Base-by-base conservation (phyloP, 257 asterid species). In the Solanum corneliomulleri region DNA sequence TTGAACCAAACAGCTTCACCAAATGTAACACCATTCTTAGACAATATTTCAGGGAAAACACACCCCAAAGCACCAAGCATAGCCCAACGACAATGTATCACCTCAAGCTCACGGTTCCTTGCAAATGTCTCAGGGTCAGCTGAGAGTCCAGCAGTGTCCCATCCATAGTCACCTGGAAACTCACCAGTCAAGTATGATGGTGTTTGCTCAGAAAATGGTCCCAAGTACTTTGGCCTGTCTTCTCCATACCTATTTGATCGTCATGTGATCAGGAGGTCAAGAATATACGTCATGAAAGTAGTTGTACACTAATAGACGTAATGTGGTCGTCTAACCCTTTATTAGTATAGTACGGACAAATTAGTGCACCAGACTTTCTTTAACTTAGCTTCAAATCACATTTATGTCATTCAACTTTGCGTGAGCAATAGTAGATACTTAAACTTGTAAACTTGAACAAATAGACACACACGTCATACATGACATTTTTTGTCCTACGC, bases 131-230 rank as follows among this genome's bases (percentile, higher is more conserved):
- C 98, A 0, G 99, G 98, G 56, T 96, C 98, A 1, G 98, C 98
- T 0, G 98, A 96, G 4, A 96, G 98, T 35, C 98, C 99, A 2
- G 98, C 98, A 3, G 98, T 95, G 92, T 96, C 99, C 98, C 99
- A 96, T 0, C 99, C 99, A 27, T 96, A 96, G 87, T 96, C 98
- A 11, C 99, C 98, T 7, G 98, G 99, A 86, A 93, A 96, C 80
- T 96, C 98, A 1, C 99, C 98, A 2, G 96, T 96, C 25, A 96
- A 93, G 92, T 96, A 96, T 11, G 98, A 94, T 18, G 98, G 98
- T 72, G 99, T 93, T 82, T 93, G 99, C 90, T 95, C 98, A 0
- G 98, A 95, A 91, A 96, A 96, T 85, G 99, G 99, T 64, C 99
- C 99, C 94, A 96, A 90, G 93, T 92, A 96, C 84, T 96, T 96